Evolutionary conservation across 2,329 filamentous ascomycete genomes (phyloP).

Genomic region (Verticillium isaacii): DNA sequence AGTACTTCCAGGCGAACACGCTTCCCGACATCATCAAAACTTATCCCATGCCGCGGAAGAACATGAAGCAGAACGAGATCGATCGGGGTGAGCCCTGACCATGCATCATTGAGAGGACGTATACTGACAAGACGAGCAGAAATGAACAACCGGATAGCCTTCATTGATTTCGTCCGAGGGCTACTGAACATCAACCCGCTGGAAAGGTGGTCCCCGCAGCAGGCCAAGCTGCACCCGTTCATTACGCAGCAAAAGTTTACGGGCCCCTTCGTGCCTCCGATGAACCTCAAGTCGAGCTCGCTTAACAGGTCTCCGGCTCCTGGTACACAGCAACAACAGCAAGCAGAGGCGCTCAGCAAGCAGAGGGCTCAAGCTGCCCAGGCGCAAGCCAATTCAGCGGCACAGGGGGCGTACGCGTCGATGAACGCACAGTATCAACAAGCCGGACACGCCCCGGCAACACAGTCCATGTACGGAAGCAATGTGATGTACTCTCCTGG

Average conservation of each 20-base stretch:
- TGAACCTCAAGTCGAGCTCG: conserved; percentile 88
- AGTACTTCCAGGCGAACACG: conserved; percentile 94
- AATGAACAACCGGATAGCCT: conserved; percentile 96
- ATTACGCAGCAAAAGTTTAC: conserved; percentile 98
- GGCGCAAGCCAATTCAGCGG: conserved; percentile 64
- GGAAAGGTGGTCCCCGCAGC: conserved; percentile 95
- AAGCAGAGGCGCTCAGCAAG: conserved; percentile 90
- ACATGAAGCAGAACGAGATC: conserved; percentile 97
- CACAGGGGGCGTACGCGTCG: conserved; percentile 52
- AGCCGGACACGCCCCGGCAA: conserved; percentile 35
- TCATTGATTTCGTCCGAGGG: conserved; percentile 96
- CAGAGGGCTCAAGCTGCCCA: conserved; percentile 74
- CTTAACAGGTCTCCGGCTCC: conserved; percentile 84
- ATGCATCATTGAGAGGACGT: neutral
- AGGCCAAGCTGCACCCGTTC: conserved; percentile 95
- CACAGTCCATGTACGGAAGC: conserved; percentile 72
- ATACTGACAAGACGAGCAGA: conserved; percentile 49
- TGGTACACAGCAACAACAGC: conserved; percentile 91
- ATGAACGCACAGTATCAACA: conserved; percentile 43
- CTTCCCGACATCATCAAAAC: conserved; percentile 96
- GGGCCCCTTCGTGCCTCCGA: conserved; percentile 90
- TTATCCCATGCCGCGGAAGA: conserved; percentile 97
- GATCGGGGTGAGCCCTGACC: conserved; percentile 67
- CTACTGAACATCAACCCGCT: conserved; percentile 91
- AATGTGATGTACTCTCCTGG: conserved; percentile 73